Conservation (phyloP, 1,284 basidiomycete species). For the Erythrobasidium hasegawianum region DNA sequence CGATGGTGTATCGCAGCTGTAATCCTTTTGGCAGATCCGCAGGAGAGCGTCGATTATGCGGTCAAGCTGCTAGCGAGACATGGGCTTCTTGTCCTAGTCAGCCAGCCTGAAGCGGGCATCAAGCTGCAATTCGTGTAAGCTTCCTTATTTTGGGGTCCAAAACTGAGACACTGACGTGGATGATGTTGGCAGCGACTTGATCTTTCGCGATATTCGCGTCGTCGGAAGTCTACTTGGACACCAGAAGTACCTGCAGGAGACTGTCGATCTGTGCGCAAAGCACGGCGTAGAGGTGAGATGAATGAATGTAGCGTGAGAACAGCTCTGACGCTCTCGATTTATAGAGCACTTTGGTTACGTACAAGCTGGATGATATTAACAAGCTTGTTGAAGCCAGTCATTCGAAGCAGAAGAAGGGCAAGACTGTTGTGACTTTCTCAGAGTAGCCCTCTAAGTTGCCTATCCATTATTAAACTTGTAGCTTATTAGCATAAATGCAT, state of each 20-base stretch:
- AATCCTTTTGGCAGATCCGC: slow-evolving; percentile 41
- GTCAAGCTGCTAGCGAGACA: slow-evolving; percentile 40
- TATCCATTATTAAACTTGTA: not conserved
- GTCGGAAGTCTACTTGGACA: slow-evolving; percentile 35
- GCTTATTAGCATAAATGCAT: not conserved
- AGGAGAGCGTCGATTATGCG: slow-evolving; percentile 39
- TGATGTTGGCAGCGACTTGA: slow-evolving; percentile 27
- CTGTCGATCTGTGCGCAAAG: slow-evolving; percentile 37
- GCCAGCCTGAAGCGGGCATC: slow-evolving; percentile 37
- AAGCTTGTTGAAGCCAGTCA: slow-evolving; percentile 37
- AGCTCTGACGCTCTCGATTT: too few relatives aligned
- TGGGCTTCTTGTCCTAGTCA: slow-evolving; percentile 40
- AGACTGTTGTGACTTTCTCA: slow-evolving; percentile 36
- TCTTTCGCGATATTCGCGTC: slow-evolving; percentile 39
- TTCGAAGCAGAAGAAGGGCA: slow-evolving; percentile 35
- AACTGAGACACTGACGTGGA: too few relatives aligned
- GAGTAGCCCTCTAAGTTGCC: not conserved
- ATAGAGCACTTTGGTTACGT: slow-evolving; percentile 30
- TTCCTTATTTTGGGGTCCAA: too few relatives aligned
- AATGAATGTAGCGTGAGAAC: too few relatives aligned
- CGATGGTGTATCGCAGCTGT: slow-evolving; percentile 17
- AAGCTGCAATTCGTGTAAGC: slow-evolving; percentile 27
- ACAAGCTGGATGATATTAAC: slow-evolving; percentile 35
- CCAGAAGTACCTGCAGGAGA: slow-evolving; percentile 37
- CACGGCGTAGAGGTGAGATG: slow-evolving; percentile 36